Percentiles rank a stretch among this genome's conserved stretches.
These are phyloP conservation scores for Nicotiana attenuata DNA, from an alignment of 257 asterid species.

Conservation along the genomic window DNA sequence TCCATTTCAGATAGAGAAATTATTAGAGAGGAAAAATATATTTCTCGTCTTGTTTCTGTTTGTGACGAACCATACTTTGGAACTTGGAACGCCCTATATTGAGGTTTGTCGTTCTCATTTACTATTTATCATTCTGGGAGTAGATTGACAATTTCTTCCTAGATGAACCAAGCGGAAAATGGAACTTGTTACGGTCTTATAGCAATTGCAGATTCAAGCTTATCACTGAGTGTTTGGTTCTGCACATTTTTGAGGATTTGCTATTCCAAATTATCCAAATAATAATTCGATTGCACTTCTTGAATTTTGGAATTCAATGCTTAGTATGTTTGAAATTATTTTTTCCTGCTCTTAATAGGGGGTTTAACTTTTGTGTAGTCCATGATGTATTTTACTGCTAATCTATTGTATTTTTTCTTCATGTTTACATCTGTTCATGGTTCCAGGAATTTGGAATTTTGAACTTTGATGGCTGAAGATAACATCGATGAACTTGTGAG, in stretches of 20 bases:
- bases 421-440: neutral
- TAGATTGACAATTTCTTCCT: neutral
- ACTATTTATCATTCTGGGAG: neutral
- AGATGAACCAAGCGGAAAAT: neutral
- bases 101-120: neutral
- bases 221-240: neutral
- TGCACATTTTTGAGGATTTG: neutral
- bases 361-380: neutral
- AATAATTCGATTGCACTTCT: neutral
- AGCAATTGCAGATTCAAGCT: neutral
- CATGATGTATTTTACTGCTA: neutral
- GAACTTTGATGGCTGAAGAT: slow-evolving; percentile 8
- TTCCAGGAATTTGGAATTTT: neutral
- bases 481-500: neutral
- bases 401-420: neutral
- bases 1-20: neutral
- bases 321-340: neutral
- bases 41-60: neutral
- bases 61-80: neutral
- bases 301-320: neutral
- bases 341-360: neutral
- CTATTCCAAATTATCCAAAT: neutral
- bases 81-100: neutral
- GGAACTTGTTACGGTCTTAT: neutral
- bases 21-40: neutral